Evolutionary conservation across 2,329 filamentous ascomycete species (phyloP), one percentile per base, ranked within the genome.

Genomic region (Akanthomyces lecanii): DNA sequence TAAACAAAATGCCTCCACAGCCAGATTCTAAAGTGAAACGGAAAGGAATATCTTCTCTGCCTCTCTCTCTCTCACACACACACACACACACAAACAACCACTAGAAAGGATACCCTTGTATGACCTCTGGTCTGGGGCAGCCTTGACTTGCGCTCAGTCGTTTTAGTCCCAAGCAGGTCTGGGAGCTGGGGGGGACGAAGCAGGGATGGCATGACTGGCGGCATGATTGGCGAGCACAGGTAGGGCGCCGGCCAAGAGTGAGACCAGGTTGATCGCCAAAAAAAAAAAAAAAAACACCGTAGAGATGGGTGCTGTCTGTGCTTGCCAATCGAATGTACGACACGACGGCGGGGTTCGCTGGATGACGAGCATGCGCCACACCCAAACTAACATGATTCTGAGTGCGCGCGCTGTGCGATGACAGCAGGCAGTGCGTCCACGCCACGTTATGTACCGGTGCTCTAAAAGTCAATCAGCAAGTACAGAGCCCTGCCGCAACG

Each of bases 91-190:
- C 5, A 12, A 4, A 21, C 21, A 48, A 28, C 21, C 11, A 48
- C 6, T 16, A 21, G 12, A 40, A 38, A 58, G 10, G 54, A 23
- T 36, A 16, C 44, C 55, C 55, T 36, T 40, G 44, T n/a, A 21
- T 28, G 16, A 21, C 16, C 23, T 21, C 40, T 18, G 33, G 28
- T 45, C 54, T 2, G 42, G 36, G n/a, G 23, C 30, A 42, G 57
- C 30, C 47, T 25, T 47, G 54, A 47, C 42, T 38, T 60, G 47
- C 47, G 57, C 57, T 60, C 57, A 60, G 57, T 60, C 38, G 36
- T 60, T 60, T 52, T 33, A 52, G 47, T 45, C 47, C 23, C 36
- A 44, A 44, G 55, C 36, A 52, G 56, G 55, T 23, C 42, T 23
- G 11, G 14, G 40, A 18, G 28, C 28, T 30, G 28, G 28, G 28